Conservation (phyloP, 1,284 basidiomycete genomes). For the Boletus sp. region DNA sequence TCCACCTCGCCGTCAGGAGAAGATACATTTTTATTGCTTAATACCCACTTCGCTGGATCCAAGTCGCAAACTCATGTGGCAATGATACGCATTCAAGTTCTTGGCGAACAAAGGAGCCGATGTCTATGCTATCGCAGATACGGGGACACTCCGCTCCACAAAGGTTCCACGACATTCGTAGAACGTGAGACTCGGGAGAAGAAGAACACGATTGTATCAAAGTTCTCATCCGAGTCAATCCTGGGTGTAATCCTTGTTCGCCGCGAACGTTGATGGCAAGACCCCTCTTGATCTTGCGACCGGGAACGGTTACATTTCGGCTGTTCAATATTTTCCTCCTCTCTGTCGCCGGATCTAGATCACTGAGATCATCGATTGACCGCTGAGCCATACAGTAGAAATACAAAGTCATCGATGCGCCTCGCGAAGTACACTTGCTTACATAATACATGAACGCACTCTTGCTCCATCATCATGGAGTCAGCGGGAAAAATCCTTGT, state of each 20-base stretch:
- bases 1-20: neutral
- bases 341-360: too few species aligned
- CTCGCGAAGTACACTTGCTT: too few species aligned
- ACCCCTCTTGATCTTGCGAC: constrained; percentile 1
- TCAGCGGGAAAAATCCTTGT: constrained; percentile 8
- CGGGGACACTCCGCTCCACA: constrained; percentile 4
- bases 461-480: too few species aligned
- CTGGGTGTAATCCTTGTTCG: constrained; percentile 5
- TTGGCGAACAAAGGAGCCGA: constrained; percentile 3
- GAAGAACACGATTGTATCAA: neutral
- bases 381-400: too few species aligned
- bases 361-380: too few species aligned
- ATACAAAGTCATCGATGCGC: too few species aligned
- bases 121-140: neutral
- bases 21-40: neutral
- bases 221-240: neutral
- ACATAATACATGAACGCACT: too few species aligned
- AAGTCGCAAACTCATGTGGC: accelerated
- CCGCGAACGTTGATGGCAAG: neutral
- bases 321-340: constrained; percentile 3
- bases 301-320: neutral
- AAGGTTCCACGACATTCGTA: neutral
- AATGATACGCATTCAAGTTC: neutral
- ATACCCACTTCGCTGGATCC: constrained; percentile 2
- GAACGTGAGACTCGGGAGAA: too few species aligned